phyloP scores from a whole-genome alignment of 345 rosid genomes.

The Gossypium ekmanianum region DNA sequence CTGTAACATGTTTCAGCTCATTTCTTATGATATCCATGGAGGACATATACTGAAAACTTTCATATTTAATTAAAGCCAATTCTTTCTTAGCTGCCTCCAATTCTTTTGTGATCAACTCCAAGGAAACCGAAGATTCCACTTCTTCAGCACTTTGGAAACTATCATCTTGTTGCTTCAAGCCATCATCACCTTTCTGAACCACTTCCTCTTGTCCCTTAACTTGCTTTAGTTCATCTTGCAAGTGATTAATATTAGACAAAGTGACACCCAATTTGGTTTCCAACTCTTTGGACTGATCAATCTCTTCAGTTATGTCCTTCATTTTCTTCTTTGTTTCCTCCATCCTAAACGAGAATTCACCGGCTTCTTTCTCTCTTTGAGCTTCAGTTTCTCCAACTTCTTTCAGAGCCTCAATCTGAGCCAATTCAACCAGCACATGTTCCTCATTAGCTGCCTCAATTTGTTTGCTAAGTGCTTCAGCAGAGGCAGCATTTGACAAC shows the following conservation, averaged over 20 bases:
- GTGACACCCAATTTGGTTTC: slow-evolving; percentile 57
- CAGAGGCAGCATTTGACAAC: slow-evolving; percentile 29
- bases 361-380: slow-evolving; percentile 39
- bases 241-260: slow-evolving; percentile 46
- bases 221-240: slow-evolving; percentile 52
- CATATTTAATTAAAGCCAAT: slow-evolving; percentile 44
- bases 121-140: slow-evolving; percentile 25
- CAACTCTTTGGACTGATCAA: slow-evolving; percentile 43
- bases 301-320: slow-evolving; percentile 36
- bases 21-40: slow-evolving; percentile 64
- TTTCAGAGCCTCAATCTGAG: slow-evolving; percentile 71
- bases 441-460: slow-evolving; percentile 73
- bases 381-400: slow-evolving; percentile 53
- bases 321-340: slow-evolving; percentile 34
- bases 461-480: slow-evolving; percentile 51
- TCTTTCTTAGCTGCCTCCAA: slow-evolving; percentile 63
- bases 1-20: slow-evolving; percentile 46
- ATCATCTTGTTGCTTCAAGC: slow-evolving; percentile 21
- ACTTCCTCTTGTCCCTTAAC: slow-evolving; percentile 27
- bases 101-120: slow-evolving; percentile 44
- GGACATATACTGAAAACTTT: slow-evolving; percentile 52
- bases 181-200: slow-evolving; percentile 31
- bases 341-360: slow-evolving; percentile 31
- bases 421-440: slow-evolving; percentile 70
- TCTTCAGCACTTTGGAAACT: slow-evolving; percentile 20